Conservation (phyloP, 768 basidiomycete species). For the Clitopilus hobsonii region DNA sequence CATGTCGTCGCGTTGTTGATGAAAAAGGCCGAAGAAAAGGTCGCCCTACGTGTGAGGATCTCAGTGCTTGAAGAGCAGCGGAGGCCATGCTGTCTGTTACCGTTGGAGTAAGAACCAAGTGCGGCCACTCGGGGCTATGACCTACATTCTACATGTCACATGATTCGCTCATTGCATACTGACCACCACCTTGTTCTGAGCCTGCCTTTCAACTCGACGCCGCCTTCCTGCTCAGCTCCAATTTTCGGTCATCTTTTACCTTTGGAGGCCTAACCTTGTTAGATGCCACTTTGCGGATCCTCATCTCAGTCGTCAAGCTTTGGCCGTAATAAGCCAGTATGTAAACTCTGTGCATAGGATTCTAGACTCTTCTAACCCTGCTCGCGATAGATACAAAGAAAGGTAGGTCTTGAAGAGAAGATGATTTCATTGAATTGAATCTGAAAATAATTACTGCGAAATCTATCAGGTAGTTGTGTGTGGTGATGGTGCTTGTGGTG, state of each 20-base stretch:
- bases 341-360: constrained; percentile 11
- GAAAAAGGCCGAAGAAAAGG: constrained; percentile 22
- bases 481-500: constrained; percentile 94
- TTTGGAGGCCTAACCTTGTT: not conserved
- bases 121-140: not conserved
- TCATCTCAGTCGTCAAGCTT: constrained; percentile 49
- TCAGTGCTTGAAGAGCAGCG: constrained; percentile 4
- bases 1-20: constrained; percentile 19
- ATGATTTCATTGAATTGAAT: too few species aligned
- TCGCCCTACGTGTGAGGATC: not conserved
- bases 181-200: too few species aligned
- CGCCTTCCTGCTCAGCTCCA: too few species aligned
- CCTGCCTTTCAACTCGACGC: too few species aligned
- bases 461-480: constrained; percentile 77
- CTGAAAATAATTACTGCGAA: too few species aligned
- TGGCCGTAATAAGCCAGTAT: constrained; percentile 49
- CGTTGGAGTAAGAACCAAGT: not conserved
- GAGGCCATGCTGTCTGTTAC: constrained; percentile 5
- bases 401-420: constrained; percentile 34
- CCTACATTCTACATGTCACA: not conserved
- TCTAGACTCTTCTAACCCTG: not conserved
- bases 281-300: constrained; percentile 40
- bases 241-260: not conserved
- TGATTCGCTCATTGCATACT: not conserved
- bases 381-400: constrained; percentile 38